Percentiles rank a stretch among this genome's conserved stretches.
phyloP scores from a whole-genome alignment of 805 yeast genomes.

The Candida xyloterini region DNA sequence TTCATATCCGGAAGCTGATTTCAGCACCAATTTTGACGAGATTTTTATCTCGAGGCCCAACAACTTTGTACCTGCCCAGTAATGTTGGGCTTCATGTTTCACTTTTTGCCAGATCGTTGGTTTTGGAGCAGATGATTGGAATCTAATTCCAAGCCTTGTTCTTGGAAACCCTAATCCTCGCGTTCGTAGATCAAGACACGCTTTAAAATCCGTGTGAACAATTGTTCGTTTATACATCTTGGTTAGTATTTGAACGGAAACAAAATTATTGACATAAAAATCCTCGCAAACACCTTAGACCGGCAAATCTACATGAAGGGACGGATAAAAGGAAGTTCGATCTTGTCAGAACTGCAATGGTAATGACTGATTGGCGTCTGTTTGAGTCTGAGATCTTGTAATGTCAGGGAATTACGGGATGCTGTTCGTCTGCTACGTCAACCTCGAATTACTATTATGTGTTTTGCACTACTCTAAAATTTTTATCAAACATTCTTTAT shows the following conservation, averaged over 20 bases:
- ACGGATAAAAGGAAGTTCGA: no score
- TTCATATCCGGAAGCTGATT: constrained; percentile 86
- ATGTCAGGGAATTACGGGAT: neutral
- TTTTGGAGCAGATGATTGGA: constrained; percentile 35
- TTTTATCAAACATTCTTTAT: constrained; percentile 6
- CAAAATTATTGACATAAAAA: constrained; percentile 2
- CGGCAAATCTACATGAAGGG: neutral
- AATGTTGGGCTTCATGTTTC: constrained; percentile 85
- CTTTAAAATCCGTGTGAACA: neutral
- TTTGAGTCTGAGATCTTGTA: no score
- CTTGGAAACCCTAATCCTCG: neutral
- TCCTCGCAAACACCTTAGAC: constrained; percentile 11
- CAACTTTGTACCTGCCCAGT: constrained; percentile 92
- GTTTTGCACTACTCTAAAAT: constrained; percentile 11
- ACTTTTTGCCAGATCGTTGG: constrained; percentile 74
- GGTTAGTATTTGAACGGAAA: constrained; percentile 1
- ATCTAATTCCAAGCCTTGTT: neutral
- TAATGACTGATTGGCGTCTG: no score
- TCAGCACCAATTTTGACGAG: constrained; percentile 74
- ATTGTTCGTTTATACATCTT: constrained; percentile 1
- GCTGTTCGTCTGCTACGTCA: neutral
- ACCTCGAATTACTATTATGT: neutral
- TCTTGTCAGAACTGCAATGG: no score
- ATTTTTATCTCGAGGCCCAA: constrained; percentile 85
- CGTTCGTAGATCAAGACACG: neutral